Conservation (phyloP, 106 monocot species). For the Chionographis japonica region DNA sequence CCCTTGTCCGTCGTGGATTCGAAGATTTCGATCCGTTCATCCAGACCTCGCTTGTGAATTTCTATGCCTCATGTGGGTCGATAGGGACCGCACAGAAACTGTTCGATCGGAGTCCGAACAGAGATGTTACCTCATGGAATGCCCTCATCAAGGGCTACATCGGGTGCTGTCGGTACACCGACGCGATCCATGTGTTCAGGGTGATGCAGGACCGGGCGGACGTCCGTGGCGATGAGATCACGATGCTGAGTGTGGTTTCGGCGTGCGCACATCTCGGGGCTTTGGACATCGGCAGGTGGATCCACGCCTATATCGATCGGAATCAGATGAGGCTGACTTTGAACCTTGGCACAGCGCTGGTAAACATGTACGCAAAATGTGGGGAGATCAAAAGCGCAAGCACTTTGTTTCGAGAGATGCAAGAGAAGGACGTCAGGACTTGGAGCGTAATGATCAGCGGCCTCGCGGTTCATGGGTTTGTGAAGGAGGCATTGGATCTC, state of each 20-base stretch:
- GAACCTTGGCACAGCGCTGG: conserved; percentile 46
- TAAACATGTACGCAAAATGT: conserved; percentile 64
- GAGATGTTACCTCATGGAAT: conserved; percentile 61
- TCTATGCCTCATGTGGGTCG: conserved; percentile 32
- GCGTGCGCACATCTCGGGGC: conserved; percentile 58
- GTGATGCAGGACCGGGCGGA: conserved; percentile 11
- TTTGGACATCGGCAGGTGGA: conserved; percentile 62
- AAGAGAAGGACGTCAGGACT: conserved; percentile 39
- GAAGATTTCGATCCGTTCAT: conserved; percentile 42
- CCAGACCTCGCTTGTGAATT: conserved; percentile 38
- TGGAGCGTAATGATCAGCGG: conserved; percentile 72
- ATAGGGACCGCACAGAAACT: conserved; percentile 24
- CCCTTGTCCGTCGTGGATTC: conserved; percentile 44
- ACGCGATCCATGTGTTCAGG: conserved; percentile 38
- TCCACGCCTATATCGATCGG: conserved; percentile 33
- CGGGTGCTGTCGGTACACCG: conserved; percentile 10
- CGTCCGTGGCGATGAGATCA: conserved; percentile 39
- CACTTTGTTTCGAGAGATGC: conserved; percentile 35
- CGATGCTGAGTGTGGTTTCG: conserved; percentile 43
- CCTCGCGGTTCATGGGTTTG: conserved; percentile 41
- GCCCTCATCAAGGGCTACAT: conserved; percentile 61
- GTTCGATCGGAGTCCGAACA: conserved; percentile 39
- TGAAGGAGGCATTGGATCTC: conserved; percentile 29
- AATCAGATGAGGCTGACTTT: conserved; percentile 16
- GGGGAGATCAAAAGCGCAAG: conserved; percentile 39